Base-by-base conservation (phyloP, 257 asterid genomes). In the Nicotiana tabacum region DNA sequence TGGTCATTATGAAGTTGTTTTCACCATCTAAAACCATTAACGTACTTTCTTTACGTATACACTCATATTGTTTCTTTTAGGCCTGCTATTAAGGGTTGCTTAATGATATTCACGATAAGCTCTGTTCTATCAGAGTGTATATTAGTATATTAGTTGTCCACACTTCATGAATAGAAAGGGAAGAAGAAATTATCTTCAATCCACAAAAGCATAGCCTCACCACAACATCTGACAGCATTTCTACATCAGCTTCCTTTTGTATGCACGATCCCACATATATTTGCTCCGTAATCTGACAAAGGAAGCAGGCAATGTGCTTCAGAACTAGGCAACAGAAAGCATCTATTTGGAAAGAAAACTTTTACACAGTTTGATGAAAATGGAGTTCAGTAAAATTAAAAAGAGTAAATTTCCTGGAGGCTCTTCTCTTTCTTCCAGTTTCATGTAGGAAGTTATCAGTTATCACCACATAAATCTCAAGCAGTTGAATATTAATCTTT, bases 231-330 rank as follows among this genome's bases (percentile, higher is more conserved):
- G 97, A 85, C 89, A 96, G 86, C 60, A 89, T 89, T 87, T 88
- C 89, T 77, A 93, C 93, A 86, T 94, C 97, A 84, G 92, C 88
- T 84, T 90, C 97, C 81, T 91, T 89, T 90, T 93, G 98, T 77
- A 96, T 92, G 78, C 99, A 96, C 35, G 99, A 96, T 37, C 99
- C 99, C 48, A 94, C 97, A 76, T 90, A 93, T 80, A 94, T 93
- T 89, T 96, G 99, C 88, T 96, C 99, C 9, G 99, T 96, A 88
- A 96, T 93, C 99, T 96, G 85, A 72, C 84, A 85, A 32, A 53
- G 53, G 29, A 48, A n/a, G 18, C 61, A 76, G 53, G 29, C 61
- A 76, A 76, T 76, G 64, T 76, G 29, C 80, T 32, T 81, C 83
- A 66, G 76, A 66, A 81, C 32, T 27, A 64, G 53, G 77, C 21